Conservation (phyloP, 2,329 filamentous ascomycete genomes). For the Trichophyton schoenleinii region DNA sequence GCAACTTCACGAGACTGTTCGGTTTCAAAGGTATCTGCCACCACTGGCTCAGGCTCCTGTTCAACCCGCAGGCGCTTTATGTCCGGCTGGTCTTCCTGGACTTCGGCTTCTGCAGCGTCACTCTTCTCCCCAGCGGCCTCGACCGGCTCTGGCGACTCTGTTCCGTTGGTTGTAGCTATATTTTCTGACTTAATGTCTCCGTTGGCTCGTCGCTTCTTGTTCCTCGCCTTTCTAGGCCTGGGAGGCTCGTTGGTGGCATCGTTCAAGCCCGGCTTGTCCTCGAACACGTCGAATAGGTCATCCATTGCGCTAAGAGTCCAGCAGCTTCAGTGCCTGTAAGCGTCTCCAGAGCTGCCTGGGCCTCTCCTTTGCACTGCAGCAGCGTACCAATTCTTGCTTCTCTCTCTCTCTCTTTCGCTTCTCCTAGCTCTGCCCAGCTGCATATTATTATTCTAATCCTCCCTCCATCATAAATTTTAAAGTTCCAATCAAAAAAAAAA, state of each 20-base stretch:
- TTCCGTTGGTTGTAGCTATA: constrained; percentile 21
- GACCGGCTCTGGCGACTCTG: constrained; percentile 15
- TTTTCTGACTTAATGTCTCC: constrained; percentile 52
- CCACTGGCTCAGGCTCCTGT: constrained; percentile 60
- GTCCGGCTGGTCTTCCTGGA: constrained; percentile 28
- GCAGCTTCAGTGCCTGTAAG: not conserved
- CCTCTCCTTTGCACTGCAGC: not conserved
- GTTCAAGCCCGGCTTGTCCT: constrained; percentile 43
- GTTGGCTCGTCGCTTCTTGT: constrained; percentile 77
- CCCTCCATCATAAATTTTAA: no score
- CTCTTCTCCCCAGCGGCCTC: constrained; percentile 13
- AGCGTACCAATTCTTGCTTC: not conserved
- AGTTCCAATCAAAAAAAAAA: no score
- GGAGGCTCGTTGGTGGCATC: constrained; percentile 21
- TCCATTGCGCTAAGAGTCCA: constrained; percentile 43
- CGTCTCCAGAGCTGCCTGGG: not conserved
- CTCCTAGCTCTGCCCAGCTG: no score
- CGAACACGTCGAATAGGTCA: constrained; percentile 72
- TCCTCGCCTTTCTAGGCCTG: constrained; percentile 45
- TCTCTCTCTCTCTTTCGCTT: not conserved
- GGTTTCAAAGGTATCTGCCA: constrained; percentile 90
- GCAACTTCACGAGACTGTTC: constrained; percentile 85
- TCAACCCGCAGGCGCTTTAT: constrained; percentile 40
- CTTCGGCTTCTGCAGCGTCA: constrained; percentile 9
- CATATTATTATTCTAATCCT: no score